Base-by-base conservation (phyloP, 352 stramenopile genomes). In the Pythium periplocum region DNA sequence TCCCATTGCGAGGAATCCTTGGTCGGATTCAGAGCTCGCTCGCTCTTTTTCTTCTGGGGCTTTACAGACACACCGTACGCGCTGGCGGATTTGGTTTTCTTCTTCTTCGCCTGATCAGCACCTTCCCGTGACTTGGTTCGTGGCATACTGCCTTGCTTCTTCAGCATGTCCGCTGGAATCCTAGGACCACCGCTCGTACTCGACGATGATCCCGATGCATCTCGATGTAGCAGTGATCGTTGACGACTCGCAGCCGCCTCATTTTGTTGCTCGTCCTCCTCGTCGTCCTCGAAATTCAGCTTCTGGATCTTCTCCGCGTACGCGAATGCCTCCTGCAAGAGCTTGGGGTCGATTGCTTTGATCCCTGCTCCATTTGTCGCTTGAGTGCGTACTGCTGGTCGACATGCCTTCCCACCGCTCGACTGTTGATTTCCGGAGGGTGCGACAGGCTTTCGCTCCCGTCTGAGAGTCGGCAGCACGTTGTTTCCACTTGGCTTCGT, bases 271-370 rank as follows among this genome's bases (percentile, higher is more conserved):
- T 82, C 64, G 6, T 70, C 48, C 32, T 58, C 56, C n/a, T 79
- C 50, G 7, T 66, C 65, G 17, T 79, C 69, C 8, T 77, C 69
- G 6, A 77, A 66, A 30, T 69, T 62, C 44, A 80, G 61, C 51
- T 67, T 45, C 26, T 84, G 71, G n/a, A 89, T 52, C 32, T 70
- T 61, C 7, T 86, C 64, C 4, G 81, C 81, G 51, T 89, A 92
- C 0, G 75, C 78, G 33, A 92, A 92, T 0, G 82, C 82, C 38
- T 92, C 64, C 55, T 90, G 75, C n/a, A 92, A 58, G 33, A 90
- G 57, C 30, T 75, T 71, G 5, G 81, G 64, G 41, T 90, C 77
- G 41, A 92, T 82, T 0, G 45, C 33, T 45, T 83, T 85, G 33
- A 3, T 37, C 9, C 11, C 0, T 45, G 48, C 4, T 49, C 55